These are phyloP conservation scores for Aspergillus hortae DNA, from an alignment of 2,329 filamentous ascomycete genomes.

Conservation along the genomic window DNA sequence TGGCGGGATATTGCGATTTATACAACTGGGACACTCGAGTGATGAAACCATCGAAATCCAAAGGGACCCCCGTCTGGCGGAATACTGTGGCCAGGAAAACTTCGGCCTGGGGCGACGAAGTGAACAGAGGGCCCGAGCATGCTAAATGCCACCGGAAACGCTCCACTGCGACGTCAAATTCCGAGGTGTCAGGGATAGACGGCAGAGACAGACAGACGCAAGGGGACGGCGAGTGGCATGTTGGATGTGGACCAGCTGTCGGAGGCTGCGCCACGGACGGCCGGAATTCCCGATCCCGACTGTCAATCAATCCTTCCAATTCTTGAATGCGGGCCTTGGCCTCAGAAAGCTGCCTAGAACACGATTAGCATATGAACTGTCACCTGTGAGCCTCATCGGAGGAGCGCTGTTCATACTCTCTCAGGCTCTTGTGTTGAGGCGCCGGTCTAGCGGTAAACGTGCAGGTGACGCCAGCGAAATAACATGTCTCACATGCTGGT, in stretches of 20 bases:
- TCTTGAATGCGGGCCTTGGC: slow-evolving; percentile 12
- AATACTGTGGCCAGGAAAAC: too few relatives aligned
- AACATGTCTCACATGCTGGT: slow-evolving; percentile 25
- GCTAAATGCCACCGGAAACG: too few relatives aligned
- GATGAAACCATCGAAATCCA: neutral
- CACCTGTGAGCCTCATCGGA: too few relatives aligned
- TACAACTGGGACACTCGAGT: neutral
- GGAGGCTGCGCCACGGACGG: neutral
- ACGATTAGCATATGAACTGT: neutral
- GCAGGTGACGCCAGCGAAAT: slow-evolving; percentile 18
- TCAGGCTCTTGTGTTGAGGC: slow-evolving; percentile 16
- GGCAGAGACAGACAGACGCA: too few relatives aligned
- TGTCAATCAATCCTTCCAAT: slow-evolving; percentile 4
- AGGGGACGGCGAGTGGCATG: too few relatives aligned
- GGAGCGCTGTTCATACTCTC: slow-evolving; percentile 15
- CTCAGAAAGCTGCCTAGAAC: slow-evolving; percentile 16
- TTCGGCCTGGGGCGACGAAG: too few relatives aligned
- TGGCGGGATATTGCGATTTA: neutral
- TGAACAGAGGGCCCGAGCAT: too few relatives aligned
- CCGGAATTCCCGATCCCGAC: neutral
- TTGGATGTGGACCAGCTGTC: too few relatives aligned
- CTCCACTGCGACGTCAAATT: too few relatives aligned
- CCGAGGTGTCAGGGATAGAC: too few relatives aligned
- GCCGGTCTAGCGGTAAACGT: slow-evolving; percentile 14
- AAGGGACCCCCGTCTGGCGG: neutral